These are phyloP conservation scores for Aspergillus hortae DNA, from an alignment of 2,329 filamentous ascomycete genomes.

Conservation along the genomic window DNA sequence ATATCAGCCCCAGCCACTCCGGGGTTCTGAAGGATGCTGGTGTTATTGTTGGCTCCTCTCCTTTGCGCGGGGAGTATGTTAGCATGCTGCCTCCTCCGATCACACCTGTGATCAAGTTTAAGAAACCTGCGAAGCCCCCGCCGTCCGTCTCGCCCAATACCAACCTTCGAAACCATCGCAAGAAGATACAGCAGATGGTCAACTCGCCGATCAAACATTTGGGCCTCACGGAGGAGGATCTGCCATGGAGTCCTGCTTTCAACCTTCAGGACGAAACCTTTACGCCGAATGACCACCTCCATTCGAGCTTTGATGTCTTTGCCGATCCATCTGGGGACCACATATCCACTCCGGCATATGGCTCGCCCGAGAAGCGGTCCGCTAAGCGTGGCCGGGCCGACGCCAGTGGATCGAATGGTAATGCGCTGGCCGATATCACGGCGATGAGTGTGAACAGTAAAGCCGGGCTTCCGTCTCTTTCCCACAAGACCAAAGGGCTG, in stretches of 20 bases:
- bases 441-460: slow-evolving; percentile 35
- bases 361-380: slow-evolving; percentile 56
- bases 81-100: slow-evolving; percentile 69
- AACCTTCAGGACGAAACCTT: slow-evolving; percentile 48
- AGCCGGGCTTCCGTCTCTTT: slow-evolving; percentile 30
- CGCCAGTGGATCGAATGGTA: slow-evolving; percentile 47
- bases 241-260: slow-evolving; percentile 48
- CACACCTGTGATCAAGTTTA: slow-evolving; percentile 81
- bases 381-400: slow-evolving; percentile 50
- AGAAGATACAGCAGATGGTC: slow-evolving; percentile 75
- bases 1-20: slow-evolving; percentile 66
- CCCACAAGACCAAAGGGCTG: slow-evolving; percentile 29
- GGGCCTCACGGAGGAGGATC: slow-evolving; percentile 39
- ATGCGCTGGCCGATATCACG: slow-evolving; percentile 48
- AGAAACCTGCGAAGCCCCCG: slow-evolving; percentile 60
- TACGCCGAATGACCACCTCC: slow-evolving; percentile 39
- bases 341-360: slow-evolving; percentile 37
- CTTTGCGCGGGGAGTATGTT: slow-evolving; percentile 56
- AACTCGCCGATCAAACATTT: slow-evolving; percentile 64
- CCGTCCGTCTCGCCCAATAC: slow-evolving; percentile 89
- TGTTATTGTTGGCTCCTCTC: slow-evolving; percentile 60
- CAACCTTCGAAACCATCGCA: slow-evolving; percentile 82
- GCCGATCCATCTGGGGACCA: slow-evolving; percentile 38
- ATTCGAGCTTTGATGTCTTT: slow-evolving; percentile 56
- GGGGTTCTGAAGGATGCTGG: slow-evolving; percentile 40